Evolutionary conservation across 2,329 filamentous ascomycete genomes (phyloP).

Genomic region (Colletotrichum caudatum): DNA sequence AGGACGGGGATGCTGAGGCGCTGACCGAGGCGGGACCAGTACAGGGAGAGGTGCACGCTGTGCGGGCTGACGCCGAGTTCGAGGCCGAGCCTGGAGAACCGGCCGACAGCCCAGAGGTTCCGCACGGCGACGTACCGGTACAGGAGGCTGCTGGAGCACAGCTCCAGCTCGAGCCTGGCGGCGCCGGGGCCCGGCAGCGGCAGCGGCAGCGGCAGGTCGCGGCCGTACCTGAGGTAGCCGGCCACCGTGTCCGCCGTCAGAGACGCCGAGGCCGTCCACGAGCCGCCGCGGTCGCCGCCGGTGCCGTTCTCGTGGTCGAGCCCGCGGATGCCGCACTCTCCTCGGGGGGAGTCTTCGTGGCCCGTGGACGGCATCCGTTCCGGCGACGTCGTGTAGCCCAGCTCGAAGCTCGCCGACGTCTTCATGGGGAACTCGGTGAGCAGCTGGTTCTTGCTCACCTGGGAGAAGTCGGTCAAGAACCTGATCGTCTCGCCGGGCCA

Average conservation of each 20-base stretch:
- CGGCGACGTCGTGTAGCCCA: slow-evolving; percentile 54
- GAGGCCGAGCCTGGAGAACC: slow-evolving; percentile 57
- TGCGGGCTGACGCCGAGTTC: slow-evolving; percentile 57
- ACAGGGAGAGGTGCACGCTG: slow-evolving; percentile 59
- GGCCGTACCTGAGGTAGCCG: slow-evolving; percentile 54
- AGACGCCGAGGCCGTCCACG: slow-evolving; percentile 57
- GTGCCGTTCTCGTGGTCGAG: slow-evolving; percentile 52
- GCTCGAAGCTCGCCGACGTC: slow-evolving; percentile 54
- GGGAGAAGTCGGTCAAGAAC: slow-evolving; percentile 51
- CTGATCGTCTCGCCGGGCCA: slow-evolving; percentile 48
- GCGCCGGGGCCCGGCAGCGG: slow-evolving; percentile 44
- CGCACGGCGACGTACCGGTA: slow-evolving; percentile 58
- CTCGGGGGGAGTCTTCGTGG: slow-evolving; percentile 49
- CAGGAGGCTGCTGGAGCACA: slow-evolving; percentile 53
- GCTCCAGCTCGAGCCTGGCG: slow-evolving; percentile 57
- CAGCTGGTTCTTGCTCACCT: slow-evolving; percentile 48
- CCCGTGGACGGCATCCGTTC: slow-evolving; percentile 50
- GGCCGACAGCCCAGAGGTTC: slow-evolving; percentile 56
- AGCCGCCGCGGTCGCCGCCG: slow-evolving; percentile 44
- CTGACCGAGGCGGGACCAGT: slow-evolving; percentile 61
- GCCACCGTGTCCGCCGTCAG: slow-evolving; percentile 48
- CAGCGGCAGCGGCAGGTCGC: slow-evolving; percentile 51
- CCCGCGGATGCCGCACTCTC: slow-evolving; percentile 52
- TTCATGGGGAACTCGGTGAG: slow-evolving; percentile 48
- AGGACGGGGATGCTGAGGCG: slow-evolving; percentile 59